phyloP scores from a whole-genome alignment of 179 eudicot species.

The Amaranthus tricolor region DNA sequence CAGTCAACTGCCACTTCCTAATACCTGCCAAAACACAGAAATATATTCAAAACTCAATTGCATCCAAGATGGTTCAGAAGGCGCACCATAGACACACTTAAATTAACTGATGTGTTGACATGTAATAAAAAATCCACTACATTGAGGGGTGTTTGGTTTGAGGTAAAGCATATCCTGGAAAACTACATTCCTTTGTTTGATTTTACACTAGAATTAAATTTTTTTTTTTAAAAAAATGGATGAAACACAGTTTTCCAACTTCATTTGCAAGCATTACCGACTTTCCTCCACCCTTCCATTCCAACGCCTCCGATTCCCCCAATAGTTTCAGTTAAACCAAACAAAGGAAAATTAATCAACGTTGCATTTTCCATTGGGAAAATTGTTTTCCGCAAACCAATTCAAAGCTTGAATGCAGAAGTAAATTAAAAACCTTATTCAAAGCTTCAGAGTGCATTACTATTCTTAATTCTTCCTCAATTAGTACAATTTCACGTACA shows the following conservation, averaged over 20 bases:
- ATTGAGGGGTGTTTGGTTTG: not conserved
- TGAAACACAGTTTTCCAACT: too few relatives aligned
- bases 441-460: not conserved
- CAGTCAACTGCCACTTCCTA: constrained; percentile 24
- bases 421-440: not conserved
- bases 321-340: too few relatives aligned
- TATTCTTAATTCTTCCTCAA: not conserved
- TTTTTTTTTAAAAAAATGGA: too few relatives aligned
- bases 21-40: constrained; percentile 32
- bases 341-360: too few relatives aligned
- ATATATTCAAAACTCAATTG: not conserved
- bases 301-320: too few relatives aligned
- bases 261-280: too few relatives aligned
- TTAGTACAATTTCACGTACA: not conserved
- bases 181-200: too few relatives aligned
- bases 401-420: not conserved
- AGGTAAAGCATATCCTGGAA: too few relatives aligned
- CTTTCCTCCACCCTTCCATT: too few relatives aligned
- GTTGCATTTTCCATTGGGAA: too few relatives aligned
- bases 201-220: too few relatives aligned
- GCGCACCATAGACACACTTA: not conserved
- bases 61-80: not conserved
- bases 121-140: not conserved
- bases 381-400: not conserved
- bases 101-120: not conserved